These are phyloP conservation scores for Triangularia verruculosa DNA, from an alignment of 2,329 filamentous ascomycete genomes.

Conservation along the genomic window DNA sequence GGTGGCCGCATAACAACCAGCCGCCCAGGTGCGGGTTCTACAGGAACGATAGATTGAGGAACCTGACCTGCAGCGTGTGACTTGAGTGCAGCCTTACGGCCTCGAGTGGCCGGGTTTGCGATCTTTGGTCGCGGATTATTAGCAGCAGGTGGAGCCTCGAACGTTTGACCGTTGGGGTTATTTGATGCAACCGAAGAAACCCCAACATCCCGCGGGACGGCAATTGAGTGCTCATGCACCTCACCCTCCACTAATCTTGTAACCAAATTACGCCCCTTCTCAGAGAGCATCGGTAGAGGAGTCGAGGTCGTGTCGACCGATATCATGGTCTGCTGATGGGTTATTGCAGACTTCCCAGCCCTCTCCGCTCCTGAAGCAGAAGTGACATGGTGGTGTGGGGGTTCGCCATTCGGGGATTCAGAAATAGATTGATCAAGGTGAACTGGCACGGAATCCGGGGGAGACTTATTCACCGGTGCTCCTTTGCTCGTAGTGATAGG, in stretches of 20 bases:
- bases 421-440: background rate
- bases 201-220: background rate
- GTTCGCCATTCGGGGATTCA: background rate
- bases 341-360: background rate
- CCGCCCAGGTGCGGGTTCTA: constrained; percentile 30
- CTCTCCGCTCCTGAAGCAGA: background rate
- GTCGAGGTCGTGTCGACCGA: background rate
- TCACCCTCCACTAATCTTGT: background rate
- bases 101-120: constrained; percentile 50
- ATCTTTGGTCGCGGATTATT: constrained; percentile 28
- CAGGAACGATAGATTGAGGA: constrained; percentile 42
- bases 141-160: background rate
- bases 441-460: background rate
- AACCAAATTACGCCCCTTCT: background rate
- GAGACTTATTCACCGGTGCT: background rate
- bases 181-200: background rate
- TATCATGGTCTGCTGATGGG: background rate
- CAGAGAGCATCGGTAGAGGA: background rate
- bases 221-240: constrained; percentile 6
- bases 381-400: background rate
- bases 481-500: background rate
- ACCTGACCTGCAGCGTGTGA: constrained; percentile 50
- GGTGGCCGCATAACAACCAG: background rate
- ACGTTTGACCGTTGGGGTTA: background rate
- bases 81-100: constrained; percentile 51